These are phyloP conservation scores for Trapa bicornis DNA, from an alignment of 345 rosid species.

Conservation along the genomic window DNA sequence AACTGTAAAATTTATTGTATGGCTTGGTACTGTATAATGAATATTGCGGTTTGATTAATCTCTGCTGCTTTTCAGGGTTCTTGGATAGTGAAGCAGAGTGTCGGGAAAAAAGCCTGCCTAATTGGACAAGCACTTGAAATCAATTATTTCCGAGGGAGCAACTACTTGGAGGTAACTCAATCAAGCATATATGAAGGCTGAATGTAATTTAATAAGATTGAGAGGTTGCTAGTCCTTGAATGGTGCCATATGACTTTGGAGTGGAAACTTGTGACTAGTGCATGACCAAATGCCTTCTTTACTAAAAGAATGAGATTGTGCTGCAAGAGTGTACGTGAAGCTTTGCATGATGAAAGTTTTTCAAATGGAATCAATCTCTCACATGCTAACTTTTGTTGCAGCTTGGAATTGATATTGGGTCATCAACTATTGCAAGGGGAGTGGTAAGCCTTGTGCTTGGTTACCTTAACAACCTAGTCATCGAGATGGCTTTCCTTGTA, in stretches of 20 bases:
- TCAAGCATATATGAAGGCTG: not conserved
- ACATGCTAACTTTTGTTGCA: conserved; percentile 17
- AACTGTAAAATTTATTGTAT: not conserved
- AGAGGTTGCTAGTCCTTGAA: not conserved
- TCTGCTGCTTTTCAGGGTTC: conserved; percentile 52
- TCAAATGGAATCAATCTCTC: not conserved
- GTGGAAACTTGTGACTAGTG: not conserved
- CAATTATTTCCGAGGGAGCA: conserved; percentile 75
- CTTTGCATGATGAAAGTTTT: not conserved
- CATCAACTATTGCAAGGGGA: conserved; percentile 92
- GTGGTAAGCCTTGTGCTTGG: conserved; percentile 95
- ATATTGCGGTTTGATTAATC: not conserved
- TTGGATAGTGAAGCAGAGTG: conserved; percentile 97
- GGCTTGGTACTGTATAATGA: not conserved
- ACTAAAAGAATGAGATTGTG: not conserved
- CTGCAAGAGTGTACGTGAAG: not conserved
- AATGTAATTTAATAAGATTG: not conserved
- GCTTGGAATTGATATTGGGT: conserved; percentile 90
- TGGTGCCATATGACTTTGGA: not conserved
- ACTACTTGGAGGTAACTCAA: conserved; percentile 74
- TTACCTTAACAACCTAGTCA: conserved; percentile 82
- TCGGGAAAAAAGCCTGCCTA: conserved; percentile 91
- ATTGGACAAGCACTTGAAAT: conserved; percentile 89
- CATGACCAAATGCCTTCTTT: not conserved
- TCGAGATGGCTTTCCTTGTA: conserved; percentile 87